These are phyloP conservation scores for Sesbania bispinosa DNA, from an alignment of 306 rosid genomes.

Conservation along the genomic window DNA sequence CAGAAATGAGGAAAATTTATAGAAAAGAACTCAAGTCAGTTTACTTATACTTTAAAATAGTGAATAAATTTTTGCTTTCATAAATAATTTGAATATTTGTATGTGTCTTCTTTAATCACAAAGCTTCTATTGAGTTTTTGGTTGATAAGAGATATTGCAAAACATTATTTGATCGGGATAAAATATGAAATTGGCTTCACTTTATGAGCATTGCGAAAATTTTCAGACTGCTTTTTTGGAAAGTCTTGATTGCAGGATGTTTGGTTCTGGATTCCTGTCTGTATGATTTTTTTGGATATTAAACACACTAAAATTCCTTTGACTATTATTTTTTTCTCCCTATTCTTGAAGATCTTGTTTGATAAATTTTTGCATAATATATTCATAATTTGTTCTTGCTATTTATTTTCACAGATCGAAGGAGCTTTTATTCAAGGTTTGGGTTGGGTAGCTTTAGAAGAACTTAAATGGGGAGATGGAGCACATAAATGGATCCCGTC, in stretches of 20 bases:
- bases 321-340: background rate
- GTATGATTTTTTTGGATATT: background rate
- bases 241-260: background rate
- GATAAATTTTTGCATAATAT: background rate
- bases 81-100: conserved; percentile 1
- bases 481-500: conserved; percentile 85
- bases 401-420: conserved; percentile 56
- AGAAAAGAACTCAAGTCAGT: background rate
- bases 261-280: background rate
- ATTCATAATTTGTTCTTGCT: conserved; percentile 18
- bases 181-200: background rate
- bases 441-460: conserved; percentile 97
- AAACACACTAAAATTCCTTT: background rate
- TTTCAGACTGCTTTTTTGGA: no score
- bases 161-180: conserved; percentile 4
- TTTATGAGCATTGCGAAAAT: background rate
- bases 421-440: conserved; percentile 95
- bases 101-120: background rate
- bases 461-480: conserved; percentile 94
- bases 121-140: background rate
- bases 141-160: background rate
- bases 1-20: background rate
- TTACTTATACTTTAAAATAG: background rate
- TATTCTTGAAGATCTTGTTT: conserved; percentile 14
- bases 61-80: background rate